Conservation (phyloP, 1,139 yeast genomes). For the Suhomyces taliae region DNA sequence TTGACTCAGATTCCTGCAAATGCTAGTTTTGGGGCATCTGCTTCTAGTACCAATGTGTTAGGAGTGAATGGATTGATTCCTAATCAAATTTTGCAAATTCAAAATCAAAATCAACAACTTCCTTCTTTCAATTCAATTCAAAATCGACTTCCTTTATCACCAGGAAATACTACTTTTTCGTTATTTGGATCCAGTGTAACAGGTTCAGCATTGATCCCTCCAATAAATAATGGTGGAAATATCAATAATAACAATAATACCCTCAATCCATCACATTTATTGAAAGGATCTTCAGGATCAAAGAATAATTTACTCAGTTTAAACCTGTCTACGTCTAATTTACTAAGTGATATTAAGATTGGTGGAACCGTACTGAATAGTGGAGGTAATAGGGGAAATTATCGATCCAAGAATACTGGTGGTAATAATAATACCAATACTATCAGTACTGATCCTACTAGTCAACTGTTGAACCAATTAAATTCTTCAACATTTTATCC, state of each 20-base stretch:
- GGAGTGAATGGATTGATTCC: constrained; percentile 9
- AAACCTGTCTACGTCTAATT: constrained; percentile 2
- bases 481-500: constrained; percentile 9
- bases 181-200: constrained; percentile 1
- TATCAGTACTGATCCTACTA: constrained; percentile 4
- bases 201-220: constrained; percentile 10
- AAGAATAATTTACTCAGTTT: constrained; percentile 7
- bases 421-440: background rate
- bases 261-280: constrained; percentile 14
- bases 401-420: background rate
- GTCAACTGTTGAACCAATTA: constrained; percentile 9
- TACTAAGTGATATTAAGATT: constrained; percentile 4
- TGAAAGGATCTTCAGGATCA: constrained; percentile 8
- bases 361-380: constrained; percentile 2
- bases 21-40: background rate
- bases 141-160: constrained; percentile 28
- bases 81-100: constrained; percentile 24
- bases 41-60: constrained; percentile 1
- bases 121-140: constrained; percentile 42
- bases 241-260: constrained; percentile 2
- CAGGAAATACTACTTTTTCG: constrained; percentile 4
- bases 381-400: background rate
- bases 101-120: constrained; percentile 33
- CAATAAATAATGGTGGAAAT: constrained; percentile 4
- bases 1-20: constrained; percentile 19